Evolutionary conservation across 2,329 filamentous ascomycete genomes (phyloP), one percentile per base, ranked within the genome.

Genomic region (Pestalotiopsis sp.): DNA sequence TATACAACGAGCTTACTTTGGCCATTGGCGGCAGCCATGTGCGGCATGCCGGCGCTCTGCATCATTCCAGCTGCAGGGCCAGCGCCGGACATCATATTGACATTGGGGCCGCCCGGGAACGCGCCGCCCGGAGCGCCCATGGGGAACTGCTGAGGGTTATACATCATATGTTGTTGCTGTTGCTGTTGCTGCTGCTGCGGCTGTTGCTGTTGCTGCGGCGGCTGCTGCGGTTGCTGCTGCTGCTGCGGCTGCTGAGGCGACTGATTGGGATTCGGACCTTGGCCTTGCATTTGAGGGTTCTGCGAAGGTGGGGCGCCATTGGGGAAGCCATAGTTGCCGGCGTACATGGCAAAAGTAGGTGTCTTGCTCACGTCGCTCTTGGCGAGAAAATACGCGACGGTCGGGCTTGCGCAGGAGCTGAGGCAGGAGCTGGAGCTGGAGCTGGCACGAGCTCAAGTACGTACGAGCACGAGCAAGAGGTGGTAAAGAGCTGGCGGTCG

Each of bases 31-130:
- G 71, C 74, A 71, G 81, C 81, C 85, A 89, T 88, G 76, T 86
- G 85, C 71, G 83, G 83, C 85, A 89, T 87, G 75, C 80, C 84
- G 73, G 85, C 78, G 76, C 84, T 88, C 79, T 86, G 88, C 88
- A 90, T 89, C 87, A 90, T 89, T 75, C 83, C 68, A 66, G 56
- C 86, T 78, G 81, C 83, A 79, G 84, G 82, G 55, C 83, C 84
- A 70, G 78, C 78, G 71, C 80, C 82, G 63, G 81, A 79, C 82
- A 87, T 87, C 85, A 89, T 87, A 78, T 85, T 87, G 65, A 89
- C 87, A 78, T 85, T 87, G 65, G 83, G 83, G 71, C 81, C 83
- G 61, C 82, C 82, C 63, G 81, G 81, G 72, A 87, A 88, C 70
- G 77, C 79, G 65, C 71, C 72, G 55, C 75, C 70, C 75, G 87